Evolutionary conservation across 2,329 filamentous ascomycete genomes (phyloP).

Genomic region (Ophiostoma sp.): DNA sequence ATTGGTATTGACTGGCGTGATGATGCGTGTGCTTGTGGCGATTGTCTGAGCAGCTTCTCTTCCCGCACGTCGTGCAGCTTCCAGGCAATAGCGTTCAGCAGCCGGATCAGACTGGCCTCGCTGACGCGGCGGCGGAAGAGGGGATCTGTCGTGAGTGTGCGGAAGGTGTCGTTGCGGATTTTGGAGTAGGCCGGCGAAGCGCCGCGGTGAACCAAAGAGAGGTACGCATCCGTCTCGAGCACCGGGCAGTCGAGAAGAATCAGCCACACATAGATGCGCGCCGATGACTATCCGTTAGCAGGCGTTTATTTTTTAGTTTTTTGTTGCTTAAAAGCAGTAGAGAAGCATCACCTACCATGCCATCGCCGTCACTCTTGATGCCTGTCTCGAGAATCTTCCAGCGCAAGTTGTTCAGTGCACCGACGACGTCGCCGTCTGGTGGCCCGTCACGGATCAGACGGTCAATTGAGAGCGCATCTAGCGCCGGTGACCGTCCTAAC

Average conservation of each 20-base stretch:
- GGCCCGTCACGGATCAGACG: slow-evolving; percentile 75
- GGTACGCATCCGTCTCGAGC: slow-evolving; percentile 79
- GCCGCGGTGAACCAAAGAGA: slow-evolving; percentile 83
- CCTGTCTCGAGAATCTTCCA: slow-evolving; percentile 71
- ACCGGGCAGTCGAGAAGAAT: slow-evolving; percentile 85
- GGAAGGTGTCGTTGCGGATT: slow-evolving; percentile 97
- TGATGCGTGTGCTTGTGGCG: neutral
- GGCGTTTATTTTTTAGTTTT: neutral
- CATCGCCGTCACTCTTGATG: slow-evolving; percentile 69
- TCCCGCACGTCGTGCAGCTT: slow-evolving; percentile 74
- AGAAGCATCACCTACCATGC: slow-evolving; percentile 57
- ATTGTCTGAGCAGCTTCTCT: slow-evolving; percentile 31
- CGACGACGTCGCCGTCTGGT: slow-evolving; percentile 60
- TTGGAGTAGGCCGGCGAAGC: slow-evolving; percentile 93
- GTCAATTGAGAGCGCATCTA: slow-evolving; percentile 62
- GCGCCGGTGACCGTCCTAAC: slow-evolving; percentile 43
- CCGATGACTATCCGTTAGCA: slow-evolving; percentile 60
- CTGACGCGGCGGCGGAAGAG: slow-evolving; percentile 92
- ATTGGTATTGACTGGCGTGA: slow-evolving; percentile 3
- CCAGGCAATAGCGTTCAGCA: slow-evolving; percentile 95
- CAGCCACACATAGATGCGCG: slow-evolving; percentile 94
- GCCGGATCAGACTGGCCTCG: slow-evolving; percentile 87
- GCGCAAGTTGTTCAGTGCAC: slow-evolving; percentile 64
- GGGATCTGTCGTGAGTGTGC: slow-evolving; percentile 93
- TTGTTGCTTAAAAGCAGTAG: neutral